Base-by-base conservation (phyloP, 306 rosid species). In the Chamaecrista fasciculata region DNA sequence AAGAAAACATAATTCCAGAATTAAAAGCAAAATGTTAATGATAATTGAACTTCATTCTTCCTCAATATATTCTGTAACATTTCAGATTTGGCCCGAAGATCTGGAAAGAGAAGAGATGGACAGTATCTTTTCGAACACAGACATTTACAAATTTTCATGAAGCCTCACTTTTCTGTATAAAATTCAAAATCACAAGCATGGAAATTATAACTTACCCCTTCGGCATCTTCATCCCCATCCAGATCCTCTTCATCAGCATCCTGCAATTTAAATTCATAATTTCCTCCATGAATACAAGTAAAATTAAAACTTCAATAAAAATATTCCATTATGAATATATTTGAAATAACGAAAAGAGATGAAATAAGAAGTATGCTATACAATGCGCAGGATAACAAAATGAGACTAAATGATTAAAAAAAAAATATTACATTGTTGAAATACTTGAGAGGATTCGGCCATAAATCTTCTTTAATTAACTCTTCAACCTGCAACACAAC, bases 381-480 rank as follows among this genome's bases (percentile, higher is more conserved):
- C 3, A 1, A 19, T 6, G 10, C 2, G 39, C 12, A 63, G 25
- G 66, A 24, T 11, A 37, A 36, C 16, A 9, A 31, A 24, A 34
- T 21, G 19, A 1, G 26, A 50, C 20, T 25, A 18, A 57, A 68
- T 33, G 25, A 67, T 5, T 43, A 50, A 63, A 25, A 6, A 21
- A 31, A 62, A n/a, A n/a, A n/a, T n/a, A n/a, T 79, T 86, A 86
- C 95, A 60, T 78, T 84, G 73, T 80, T 88, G 74, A 88, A 88
- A 68, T 86, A 86, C 79, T 84, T 86, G 21, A 86, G 77, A 68
- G 95, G 95, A 77, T 88, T 84, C 77, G 95, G 89, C 95, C 95
- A 88, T 29, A 88, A 68, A 66, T 88, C 89, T 55, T 86, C 91
- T 76, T 88, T 88, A 16, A 88, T 86, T 56, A 88, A 75, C 77